A percentile compares a stretch with the other conserved stretches of the same genome.
These are phyloP conservation scores for Periconia sp. DNA, from an alignment of 2,329 filamentous ascomycete genomes.

Conservation along the genomic window DNA sequence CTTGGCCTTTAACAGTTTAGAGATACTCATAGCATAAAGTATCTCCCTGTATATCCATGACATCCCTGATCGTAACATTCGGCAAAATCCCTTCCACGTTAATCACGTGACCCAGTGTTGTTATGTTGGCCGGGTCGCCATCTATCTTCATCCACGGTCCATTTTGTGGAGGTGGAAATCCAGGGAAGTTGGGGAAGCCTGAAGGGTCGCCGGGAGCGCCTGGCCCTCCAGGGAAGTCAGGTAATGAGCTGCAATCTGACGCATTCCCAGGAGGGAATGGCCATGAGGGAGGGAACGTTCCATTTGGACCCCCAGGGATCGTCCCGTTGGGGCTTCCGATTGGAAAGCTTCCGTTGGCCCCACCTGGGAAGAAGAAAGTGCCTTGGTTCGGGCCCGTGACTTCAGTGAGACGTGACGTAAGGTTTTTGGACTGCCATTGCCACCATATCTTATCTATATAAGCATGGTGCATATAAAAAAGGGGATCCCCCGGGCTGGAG, in stretches of 20 bases:
- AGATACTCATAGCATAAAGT: constrained; percentile 22
- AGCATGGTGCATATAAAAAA: constrained; percentile 26
- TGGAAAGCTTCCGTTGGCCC: not conserved
- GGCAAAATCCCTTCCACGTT: constrained; percentile 14
- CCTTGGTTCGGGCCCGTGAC: not conserved
- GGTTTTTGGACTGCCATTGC: constrained; percentile 19
- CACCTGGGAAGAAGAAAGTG: constrained; percentile 1
- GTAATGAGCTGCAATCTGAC: not conserved
- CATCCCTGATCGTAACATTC: constrained; percentile 17
- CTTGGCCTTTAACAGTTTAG: too few species aligned
- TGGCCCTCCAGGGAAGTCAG: not conserved
- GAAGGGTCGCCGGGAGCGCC: not conserved
- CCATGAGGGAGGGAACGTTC: not conserved
- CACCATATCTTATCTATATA: constrained; percentile 25
- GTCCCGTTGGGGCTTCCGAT: not conserved
- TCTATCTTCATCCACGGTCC: not conserved
- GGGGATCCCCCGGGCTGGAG: constrained; percentile 20
- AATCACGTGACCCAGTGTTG: constrained; percentile 20
- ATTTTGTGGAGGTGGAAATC: not conserved
- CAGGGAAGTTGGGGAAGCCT: constrained; percentile 2
- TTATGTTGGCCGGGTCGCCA: constrained; percentile 18
- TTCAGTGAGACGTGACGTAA: not conserved
- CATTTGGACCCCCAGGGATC: not conserved
- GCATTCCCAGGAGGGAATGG: not conserved
- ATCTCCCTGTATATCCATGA: constrained; percentile 18